Evolutionary conservation across 495 filamentous ascomycete species (phyloP), one percentile per base, ranked within the genome.

Genomic region (Chaetomidium leptoderma): DNA sequence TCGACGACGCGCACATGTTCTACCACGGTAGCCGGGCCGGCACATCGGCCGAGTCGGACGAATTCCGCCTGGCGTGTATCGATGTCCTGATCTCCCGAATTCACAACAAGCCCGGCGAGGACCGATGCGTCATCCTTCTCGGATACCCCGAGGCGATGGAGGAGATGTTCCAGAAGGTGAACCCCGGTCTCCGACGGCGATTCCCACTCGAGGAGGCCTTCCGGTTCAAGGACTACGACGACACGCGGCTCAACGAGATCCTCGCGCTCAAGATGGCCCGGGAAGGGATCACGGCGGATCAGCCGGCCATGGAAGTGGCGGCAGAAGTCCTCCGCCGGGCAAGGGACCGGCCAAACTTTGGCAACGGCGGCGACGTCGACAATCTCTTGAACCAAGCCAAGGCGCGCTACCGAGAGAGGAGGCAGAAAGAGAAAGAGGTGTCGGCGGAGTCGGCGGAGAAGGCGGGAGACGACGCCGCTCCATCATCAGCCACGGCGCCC

Each of bases 81-180:
- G 84, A 89, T 46, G 90, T 86, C 10, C 81, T 91, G 8, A 85
- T 91, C 3, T 84, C 86, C 3, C 83, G 89, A 58, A 81, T 91
- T 0, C 88, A 91, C 53, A 85, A 80, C 58, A 76, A 77, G 1
- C 84, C 87, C 0, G 84, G 85, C 0, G 87, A 89, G 42, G 86
- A 91, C 65, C 75, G 84, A 29, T 91, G 87, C 54, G 82, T 91
- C 1, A 72, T 92, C 1, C 72, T 91, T 0, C 72, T 90, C 3
- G 89, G 88, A 0, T 91, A 92, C 64, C 74, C 86, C 56, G 81
- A 84, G 32, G 70, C 84, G 63, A 87, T 92, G 78, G 73, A 78
- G 48, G 68, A 77, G 16, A 89, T 91, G 86, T 87, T 92, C 55
- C 81, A 83, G 50, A 85, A 86, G 46, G 81, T 81, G 51, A 92